Evolutionary conservation across 1,284 basidiomycete genomes (phyloP), one percentile per base, ranked within the genome.

Genomic region (Wolfiporia cocos): DNA sequence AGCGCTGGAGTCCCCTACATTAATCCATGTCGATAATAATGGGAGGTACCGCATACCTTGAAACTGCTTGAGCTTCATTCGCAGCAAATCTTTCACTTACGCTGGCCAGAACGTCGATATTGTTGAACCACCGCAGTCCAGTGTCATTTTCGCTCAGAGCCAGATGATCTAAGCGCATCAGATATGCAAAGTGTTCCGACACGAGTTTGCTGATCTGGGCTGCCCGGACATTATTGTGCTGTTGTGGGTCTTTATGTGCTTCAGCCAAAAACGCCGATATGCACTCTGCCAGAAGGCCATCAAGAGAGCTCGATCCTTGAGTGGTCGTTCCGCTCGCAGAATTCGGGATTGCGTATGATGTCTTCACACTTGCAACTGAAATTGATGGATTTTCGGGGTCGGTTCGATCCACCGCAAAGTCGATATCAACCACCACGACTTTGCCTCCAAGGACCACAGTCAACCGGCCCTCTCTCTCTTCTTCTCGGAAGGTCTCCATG

Each of bases 361-460:
- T 84, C 58, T 84, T 86, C 47, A 86, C 73, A 30, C 65, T 71
- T 1, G 67, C 63, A 12, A 81, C 69, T 22, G 58, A 61, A 21
- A 84, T 63, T 5, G 44, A 44, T 7, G 65, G 66, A 20, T 57
- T 64, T n/a, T 59, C 56, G 2, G 59, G 55, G 32, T 69, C 53
- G 11, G 58, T 57, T 29, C 60, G 63, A 43, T 74, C 65, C 23
- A 80, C 58, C 9, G 64, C 52, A 48, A 88, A 72, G 49, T 83
- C 79, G 44, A 88, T 69, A 54, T 90, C 86, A 41, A 89, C 64
- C 21, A 89, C 85, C 11, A 89, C 67, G 7, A 88, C 76, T 57
- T 86, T 84, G 1, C 86, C 86, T 2, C 77, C 86, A 22, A 88
- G 70, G 14, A 81, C 71, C 29, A 85, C 64, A 1, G 73, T 77